Evolutionary conservation across 768 basidiomycete species (phyloP), one percentile per base, ranked within the genome.

Genomic region (Lentinula lateritia): DNA sequence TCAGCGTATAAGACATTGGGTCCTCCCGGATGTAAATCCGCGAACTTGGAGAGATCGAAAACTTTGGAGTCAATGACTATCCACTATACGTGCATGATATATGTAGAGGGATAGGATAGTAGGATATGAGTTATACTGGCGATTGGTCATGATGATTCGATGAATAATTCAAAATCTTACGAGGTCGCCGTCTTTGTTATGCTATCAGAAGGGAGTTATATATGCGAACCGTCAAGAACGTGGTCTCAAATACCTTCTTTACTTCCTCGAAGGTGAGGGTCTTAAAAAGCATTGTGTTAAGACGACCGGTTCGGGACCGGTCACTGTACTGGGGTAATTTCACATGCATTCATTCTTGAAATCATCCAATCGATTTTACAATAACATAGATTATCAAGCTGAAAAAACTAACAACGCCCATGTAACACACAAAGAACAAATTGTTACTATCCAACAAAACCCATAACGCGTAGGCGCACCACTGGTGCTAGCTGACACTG

Each of bases 101-200:
- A 12, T 52, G 28, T 28, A 39, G 56, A 43, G 20, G 28, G 39
- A 48, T n/a, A 32, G 36, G 18, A 7, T 13, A 12, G 7, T 13
- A 12, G 7, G 6, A 18, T 56, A 13, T 10, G 13, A 28, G 8
- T 52, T 28, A 36, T 13, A 56, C 32, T 28, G 28, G 28, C 28
- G 28, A 28, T 28, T 28, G 28, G 28, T 28, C 28, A 28, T 28
- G 28, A 28, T 28, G 28, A 28, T 28, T 28, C 3, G 3, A 28
- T 28, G 28, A 28, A 28, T 23, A 23, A 23, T 23, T 23, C 28
- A 2, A 28, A 28, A 28, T 75, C 83, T 69, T 63, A 89, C 91
- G 65, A 97, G 72, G 72, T 95, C 88, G 52, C 89, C 92, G 67
- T 87, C 84, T 68, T 83, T 88, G 79, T 94, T 92, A 74, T 97